Conservation (phyloP, 352 stramenopile species). For the Pythium pectinolyticum region DNA sequence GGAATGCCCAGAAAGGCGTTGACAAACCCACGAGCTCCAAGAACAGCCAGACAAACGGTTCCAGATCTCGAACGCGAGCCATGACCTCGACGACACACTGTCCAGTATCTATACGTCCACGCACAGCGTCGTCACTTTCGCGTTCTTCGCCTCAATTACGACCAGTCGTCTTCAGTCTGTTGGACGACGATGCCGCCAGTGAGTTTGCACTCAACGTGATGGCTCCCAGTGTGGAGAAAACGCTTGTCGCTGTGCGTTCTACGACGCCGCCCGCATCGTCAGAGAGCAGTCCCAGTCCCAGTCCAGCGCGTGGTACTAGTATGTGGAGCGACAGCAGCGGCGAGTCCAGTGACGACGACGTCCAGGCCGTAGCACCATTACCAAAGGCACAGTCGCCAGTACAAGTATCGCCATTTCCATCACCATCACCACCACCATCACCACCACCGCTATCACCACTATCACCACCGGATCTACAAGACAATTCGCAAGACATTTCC, state of each 20-base stretch:
- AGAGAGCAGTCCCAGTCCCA: neutral
- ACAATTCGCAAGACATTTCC: no score
- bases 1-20: neutral
- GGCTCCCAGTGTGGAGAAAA: conserved; percentile 29
- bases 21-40: neutral
- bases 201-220: conserved; percentile 27
- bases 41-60: neutral
- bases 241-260: conserved; percentile 19
- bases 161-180: neutral
- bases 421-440: neutral
- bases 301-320: neutral
- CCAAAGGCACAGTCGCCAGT: no score
- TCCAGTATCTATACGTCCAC: neutral
- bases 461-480: no score
- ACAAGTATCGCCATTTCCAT: no score
- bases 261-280: conserved; percentile 18
- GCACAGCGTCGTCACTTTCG: conserved; percentile 3
- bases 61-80: conserved; percentile 4
- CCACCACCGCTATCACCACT: neutral
- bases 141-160: neutral
- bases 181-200: neutral
- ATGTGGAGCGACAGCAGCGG: neutral
- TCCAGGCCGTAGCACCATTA: neutral
- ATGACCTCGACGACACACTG: neutral
- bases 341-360: conserved; percentile 2